Evolutionary conservation across 2,329 filamentous ascomycete species (phyloP).

Genomic region (Monosporascus sp.): DNA sequence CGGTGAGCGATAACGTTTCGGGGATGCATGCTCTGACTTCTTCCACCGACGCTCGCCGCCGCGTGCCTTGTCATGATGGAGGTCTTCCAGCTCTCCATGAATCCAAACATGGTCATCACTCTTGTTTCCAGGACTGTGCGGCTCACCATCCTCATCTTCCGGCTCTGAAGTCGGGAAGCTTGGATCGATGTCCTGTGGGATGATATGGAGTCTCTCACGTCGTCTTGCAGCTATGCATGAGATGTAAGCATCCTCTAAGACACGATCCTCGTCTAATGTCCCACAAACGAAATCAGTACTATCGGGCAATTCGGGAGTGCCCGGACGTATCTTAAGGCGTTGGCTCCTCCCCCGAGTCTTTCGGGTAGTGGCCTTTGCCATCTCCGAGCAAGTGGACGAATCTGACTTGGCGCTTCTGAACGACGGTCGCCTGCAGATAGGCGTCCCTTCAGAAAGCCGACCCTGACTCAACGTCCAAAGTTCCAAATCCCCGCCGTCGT

Average conservation of each 20-base stretch:
- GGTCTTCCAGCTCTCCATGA: slow-evolving; percentile 66
- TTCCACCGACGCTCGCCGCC: slow-evolving; percentile 43
- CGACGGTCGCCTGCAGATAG: slow-evolving; percentile 36
- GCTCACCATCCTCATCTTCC: slow-evolving; percentile 77
- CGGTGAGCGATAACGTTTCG: slow-evolving; percentile 56
- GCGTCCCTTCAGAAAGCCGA: slow-evolving; percentile 31
- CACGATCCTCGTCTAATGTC: slow-evolving; percentile 90
- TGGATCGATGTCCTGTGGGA: slow-evolving; percentile 96
- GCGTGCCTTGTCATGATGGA: slow-evolving; percentile 54
- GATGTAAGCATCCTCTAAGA: slow-evolving; percentile 89
- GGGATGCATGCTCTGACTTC: slow-evolving; percentile 49
- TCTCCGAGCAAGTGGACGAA: slow-evolving; percentile 52
- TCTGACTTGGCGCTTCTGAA: slow-evolving; percentile 49
- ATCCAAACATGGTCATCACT: slow-evolving; percentile 68
- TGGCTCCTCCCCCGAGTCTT: slow-evolving; percentile 27
- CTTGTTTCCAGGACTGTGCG: slow-evolving; percentile 53
- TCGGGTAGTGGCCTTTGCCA: slow-evolving; percentile 27
- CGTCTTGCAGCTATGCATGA: slow-evolving; percentile 78
- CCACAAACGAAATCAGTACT: slow-evolving; percentile 99
- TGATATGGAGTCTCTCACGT: slow-evolving; percentile 71
- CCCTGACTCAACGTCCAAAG: slow-evolving; percentile 50
- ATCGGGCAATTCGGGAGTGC: slow-evolving; percentile 82
- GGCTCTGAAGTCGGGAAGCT: slow-evolving; percentile 94
- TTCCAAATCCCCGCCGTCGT: slow-evolving; percentile 61
- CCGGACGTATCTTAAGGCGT: slow-evolving; percentile 55